Base-by-base conservation (phyloP, 2,329 filamentous ascomycete genomes). In the Corinectria fuckeliana region DNA sequence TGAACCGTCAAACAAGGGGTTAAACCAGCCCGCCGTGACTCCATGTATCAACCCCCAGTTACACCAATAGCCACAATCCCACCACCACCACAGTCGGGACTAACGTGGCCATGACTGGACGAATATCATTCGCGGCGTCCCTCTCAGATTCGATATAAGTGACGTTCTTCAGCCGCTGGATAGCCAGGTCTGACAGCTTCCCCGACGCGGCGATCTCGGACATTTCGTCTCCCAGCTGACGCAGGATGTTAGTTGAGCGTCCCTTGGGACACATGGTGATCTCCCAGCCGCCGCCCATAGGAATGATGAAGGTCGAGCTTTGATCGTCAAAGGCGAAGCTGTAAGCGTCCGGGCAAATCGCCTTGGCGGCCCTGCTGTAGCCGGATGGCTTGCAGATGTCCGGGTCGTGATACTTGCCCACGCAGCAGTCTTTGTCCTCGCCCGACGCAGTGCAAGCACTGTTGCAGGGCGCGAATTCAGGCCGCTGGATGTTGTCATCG, bases 261-360 rank as follows among this genome's bases (percentile, higher is more conserved):
- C 85, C 85, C 11, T 70, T 71, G 1, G 92, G 92, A 73, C 92
- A 95, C 74, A 95, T 91, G 9, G 90, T 82, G 13, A 95, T 82
- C 73, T 93, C 87, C 81, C 91, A 95, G 0, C 91, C 91, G 20
- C 89, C 90, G 16, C 91, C 91, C 10, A 75, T 80, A 2, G 86
- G 86, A 32, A 88, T 79, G 66, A 87, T 85, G 67, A 88, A 89
- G 0, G 86, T 88, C 14, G 82, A 85, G 26, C 78, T 77, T 61
- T 80, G 76, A 69, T 88, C 84, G 65, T 87, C 83, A 74, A 85
- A 86, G 50, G 90, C 88, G 73, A 85, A 96, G 70, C 89, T 92
- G 77, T 95, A 96, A 3, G 91, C 91, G 75, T 96, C 92, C 1
- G 92, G 91, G 72, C 92, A 96, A 11, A 94, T 83, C 3, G 77